Conservation (phyloP, 805 yeast genomes). For the Candida ponderosae region DNA sequence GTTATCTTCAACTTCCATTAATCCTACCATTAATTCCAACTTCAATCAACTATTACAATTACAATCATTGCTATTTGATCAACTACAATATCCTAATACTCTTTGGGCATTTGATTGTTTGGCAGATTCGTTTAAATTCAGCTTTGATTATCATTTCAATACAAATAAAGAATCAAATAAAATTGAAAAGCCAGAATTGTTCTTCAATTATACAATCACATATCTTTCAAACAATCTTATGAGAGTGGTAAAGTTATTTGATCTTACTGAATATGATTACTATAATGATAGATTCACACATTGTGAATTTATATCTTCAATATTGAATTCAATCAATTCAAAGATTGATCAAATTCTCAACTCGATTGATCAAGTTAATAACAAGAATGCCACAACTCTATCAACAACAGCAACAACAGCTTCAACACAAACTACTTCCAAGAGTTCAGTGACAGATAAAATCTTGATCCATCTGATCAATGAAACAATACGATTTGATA, state of each 20-base stretch:
- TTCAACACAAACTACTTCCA: constrained; percentile 7
- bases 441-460: neutral
- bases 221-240: constrained; percentile 34
- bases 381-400: constrained; percentile 30
- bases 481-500: constrained; percentile 33
- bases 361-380: too few relatives aligned
- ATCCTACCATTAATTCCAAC: too few relatives aligned
- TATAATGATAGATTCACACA: constrained; percentile 23
- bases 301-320: constrained; percentile 29
- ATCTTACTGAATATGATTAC: constrained; percentile 21
- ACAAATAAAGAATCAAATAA: constrained; percentile 34
- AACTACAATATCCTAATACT: constrained; percentile 25
- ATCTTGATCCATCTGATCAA: constrained; percentile 25
- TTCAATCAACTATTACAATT: too few relatives aligned
- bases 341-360: constrained; percentile 27
- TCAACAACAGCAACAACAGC: too few relatives aligned
- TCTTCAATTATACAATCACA: constrained; percentile 39
- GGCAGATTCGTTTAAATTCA: constrained; percentile 34
- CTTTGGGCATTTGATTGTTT: constrained; percentile 45
- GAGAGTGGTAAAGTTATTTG: constrained; percentile 32
- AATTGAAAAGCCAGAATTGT: constrained; percentile 44
- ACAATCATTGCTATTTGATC: constrained; percentile 8
- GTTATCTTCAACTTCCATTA: too few relatives aligned
- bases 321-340: constrained; percentile 33
- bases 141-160: constrained; percentile 51